Base-by-base conservation (phyloP, 2,329 filamentous ascomycete species). In the Pseudonectria foliicola region DNA sequence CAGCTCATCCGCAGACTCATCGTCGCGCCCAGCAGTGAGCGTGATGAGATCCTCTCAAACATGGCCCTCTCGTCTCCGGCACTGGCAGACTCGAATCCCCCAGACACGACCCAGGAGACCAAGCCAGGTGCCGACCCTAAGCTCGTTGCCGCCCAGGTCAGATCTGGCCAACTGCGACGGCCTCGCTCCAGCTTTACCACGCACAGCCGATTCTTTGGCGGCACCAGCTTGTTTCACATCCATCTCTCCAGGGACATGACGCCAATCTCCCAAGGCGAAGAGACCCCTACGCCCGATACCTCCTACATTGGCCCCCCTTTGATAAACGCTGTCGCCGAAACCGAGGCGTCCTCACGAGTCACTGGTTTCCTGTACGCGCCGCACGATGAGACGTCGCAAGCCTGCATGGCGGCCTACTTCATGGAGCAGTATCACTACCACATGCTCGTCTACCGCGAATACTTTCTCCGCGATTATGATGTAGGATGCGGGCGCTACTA, bases 401-500 rank as follows among this genome's bases (percentile, higher is more conserved):
- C 54, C 13, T 55, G 69, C 31, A 69, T 71, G 65, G 63, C 65
- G 1, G 56, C 54, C 4, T 72, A 71, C 43, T 72, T 72, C 48
- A 59, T 63, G 34, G 52, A 64, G 25, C 61, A 68, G 14, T 72
- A 71, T 33, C 61, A 66, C 25, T 70, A 68, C 40, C 60, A 66
- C 43, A 69, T 71, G 66, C 62, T 65, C 37, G 54, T 72, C 2
- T 71, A 72, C 39, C 59, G 68, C 21, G 68, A 71, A 43, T 70
- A 64, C 39, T 72, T 72, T 38, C 48, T 72, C 8, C 52, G 68
- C 21, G 68, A 71, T 43, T 72, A 70, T 34, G 64, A 68, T 41
- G 53, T 60, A 3, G 66, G 65, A 1, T 56, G 49, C 2, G 68
- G 68, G 0, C 62, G 59, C 18, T 70, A 71, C 43, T 72, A 71